Conservation (phyloP, 1,284 basidiomycete species). For the Ustilago trichophora region DNA sequence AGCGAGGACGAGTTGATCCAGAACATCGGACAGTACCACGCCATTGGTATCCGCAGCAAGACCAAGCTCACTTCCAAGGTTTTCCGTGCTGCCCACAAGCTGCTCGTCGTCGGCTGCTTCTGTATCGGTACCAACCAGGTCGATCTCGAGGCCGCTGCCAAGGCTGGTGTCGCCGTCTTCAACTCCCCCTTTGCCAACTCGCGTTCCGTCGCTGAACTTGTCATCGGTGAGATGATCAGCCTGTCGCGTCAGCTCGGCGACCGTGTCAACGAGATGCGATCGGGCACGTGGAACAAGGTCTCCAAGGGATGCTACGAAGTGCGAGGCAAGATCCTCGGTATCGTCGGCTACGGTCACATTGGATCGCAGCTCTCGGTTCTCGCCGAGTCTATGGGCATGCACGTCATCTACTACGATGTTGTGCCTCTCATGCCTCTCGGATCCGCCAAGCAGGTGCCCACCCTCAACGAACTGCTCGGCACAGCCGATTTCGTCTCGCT, state of each 20-base stretch:
- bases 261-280: conserved; percentile 84
- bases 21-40: conserved; percentile 88
- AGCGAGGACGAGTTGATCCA: conserved; percentile 90
- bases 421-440: conserved; percentile 98
- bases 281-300: conserved; percentile 97
- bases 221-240: conserved; percentile 91
- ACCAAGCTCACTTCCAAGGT: conserved; percentile 93
- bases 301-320: conserved; percentile 98
- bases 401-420: conserved; percentile 94
- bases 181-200: conserved; percentile 99
- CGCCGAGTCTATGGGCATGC: conserved; percentile 94
- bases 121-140: conserved; percentile 99
- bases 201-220: conserved; percentile 96
- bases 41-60: conserved; percentile 95
- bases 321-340: conserved; percentile 95
- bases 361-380: conserved; percentile 96
- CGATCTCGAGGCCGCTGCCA: conserved; percentile 83
- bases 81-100: conserved; percentile 72
- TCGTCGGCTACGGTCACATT: conserved; percentile 98
- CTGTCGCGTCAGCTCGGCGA: conserved; percentile 95
- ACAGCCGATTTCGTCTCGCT: conserved; percentile 93
- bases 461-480: conserved; percentile 79
- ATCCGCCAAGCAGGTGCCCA: conserved; percentile 86
- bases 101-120: conserved; percentile 97
- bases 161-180: conserved; percentile 95